A percentile compares a stretch with the other conserved stretches of the same genome.
These are phyloP conservation scores for Lomentospora prolificans DNA, from an alignment of 2,329 filamentous ascomycete species.

Conservation along the genomic window DNA sequence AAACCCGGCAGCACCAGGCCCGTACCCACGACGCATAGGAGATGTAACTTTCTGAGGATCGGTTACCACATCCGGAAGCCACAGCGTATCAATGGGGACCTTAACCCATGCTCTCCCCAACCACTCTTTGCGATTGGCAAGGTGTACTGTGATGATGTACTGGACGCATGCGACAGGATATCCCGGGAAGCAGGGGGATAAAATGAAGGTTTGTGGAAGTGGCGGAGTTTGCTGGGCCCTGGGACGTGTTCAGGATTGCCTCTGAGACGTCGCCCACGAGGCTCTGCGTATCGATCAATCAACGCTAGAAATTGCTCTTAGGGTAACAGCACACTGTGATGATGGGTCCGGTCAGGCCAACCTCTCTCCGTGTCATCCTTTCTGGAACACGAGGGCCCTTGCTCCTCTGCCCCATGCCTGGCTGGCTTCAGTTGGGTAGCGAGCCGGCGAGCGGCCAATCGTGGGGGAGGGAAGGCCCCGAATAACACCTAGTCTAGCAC, in stretches of 20 bases:
- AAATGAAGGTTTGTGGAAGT: not conserved
- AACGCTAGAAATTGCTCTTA: too few species aligned
- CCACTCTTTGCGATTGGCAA: not conserved
- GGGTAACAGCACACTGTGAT: not conserved
- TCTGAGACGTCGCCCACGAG: not conserved
- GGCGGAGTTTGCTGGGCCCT: not conserved
- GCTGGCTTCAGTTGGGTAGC: too few species aligned
- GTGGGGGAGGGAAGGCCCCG: too few species aligned
- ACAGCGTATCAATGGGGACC: slow-evolving; percentile 2
- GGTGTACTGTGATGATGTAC: not conserved
- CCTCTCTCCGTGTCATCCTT: too few species aligned
- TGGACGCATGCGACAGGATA: not conserved
- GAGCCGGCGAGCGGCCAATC: too few species aligned
- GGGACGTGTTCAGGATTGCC: not conserved
- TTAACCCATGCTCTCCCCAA: not conserved
- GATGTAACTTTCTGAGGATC: slow-evolving; percentile 2
- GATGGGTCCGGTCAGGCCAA: too few species aligned
- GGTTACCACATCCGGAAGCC: not conserved
- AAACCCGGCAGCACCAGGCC: not conserved
- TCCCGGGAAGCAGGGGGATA: not conserved
- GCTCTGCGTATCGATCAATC: not conserved
- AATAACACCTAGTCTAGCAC: not conserved
- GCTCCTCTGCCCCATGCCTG: too few species aligned
- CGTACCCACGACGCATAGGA: not conserved
- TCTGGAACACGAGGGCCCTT: too few species aligned